Base-by-base conservation (phyloP, 306 rosid genomes). In the Casuarina cunninghamiana region DNA sequence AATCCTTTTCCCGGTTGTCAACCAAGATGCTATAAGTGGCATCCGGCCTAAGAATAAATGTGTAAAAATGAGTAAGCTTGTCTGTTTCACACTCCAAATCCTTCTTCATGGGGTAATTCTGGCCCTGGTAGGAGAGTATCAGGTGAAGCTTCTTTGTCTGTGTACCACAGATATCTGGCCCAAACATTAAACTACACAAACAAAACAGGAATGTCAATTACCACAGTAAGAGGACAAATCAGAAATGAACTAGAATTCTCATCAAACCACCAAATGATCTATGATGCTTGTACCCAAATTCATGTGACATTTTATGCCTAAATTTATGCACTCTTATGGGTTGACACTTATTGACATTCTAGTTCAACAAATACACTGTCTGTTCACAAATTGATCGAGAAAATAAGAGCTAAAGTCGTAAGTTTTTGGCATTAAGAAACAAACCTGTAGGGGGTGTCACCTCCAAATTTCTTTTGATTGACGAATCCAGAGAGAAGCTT, bases 371-470 rank as follows among this genome's bases (percentile, higher is more conserved):
- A 65, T 65, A 16, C 7, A 65, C 49, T 8, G 12, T 39, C 12
- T 66, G 11, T 66, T 35, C 71, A 3, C 9, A 7, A 66, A 66
- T 17, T 15, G 41, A 65, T 39, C 26, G 13, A 65, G 26, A 16
- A 39, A 65, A 15, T 13, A 65, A 5, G 13, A 7, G 49, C 6
- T 8, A 41, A 66, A 66, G 8, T 42, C 8, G 35, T 66, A 66
- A n/a, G 6, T 41, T 66, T 66, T 46, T 9, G 48, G 48, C 35
- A 67, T 42, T 53, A 58, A 80, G 73, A 69, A 78, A 81, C 90
- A 69, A 11, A 95, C 99, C 97, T 93, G 77, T 95, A 93, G 5
- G 99, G 99, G 43, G 97, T 95, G 79, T 95, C 99, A n/a, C 97
- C 99, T 0, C 99, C 96, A 66, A 86, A 95, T 83, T 93, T 95